A percentile compares a stretch with the other conserved stretches of the same genome.
These are phyloP conservation scores for Venturia oleaginea DNA, from an alignment of 2,329 filamentous ascomycete species.

Conservation along the genomic window DNA sequence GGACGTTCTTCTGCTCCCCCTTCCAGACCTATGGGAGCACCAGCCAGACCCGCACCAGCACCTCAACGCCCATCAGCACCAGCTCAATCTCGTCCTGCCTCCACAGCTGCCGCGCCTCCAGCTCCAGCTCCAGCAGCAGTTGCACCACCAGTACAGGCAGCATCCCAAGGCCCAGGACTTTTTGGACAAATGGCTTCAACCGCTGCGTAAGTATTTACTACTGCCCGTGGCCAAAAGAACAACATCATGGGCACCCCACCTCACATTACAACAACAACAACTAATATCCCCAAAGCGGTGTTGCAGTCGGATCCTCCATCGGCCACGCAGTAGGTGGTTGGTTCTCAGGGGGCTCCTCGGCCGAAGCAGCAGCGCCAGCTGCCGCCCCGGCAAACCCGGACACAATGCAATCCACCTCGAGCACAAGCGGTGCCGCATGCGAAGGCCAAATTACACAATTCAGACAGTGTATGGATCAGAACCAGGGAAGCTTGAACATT, in stretches of 20 bases:
- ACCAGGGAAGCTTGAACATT: constrained; percentile 82
- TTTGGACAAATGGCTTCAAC: constrained; percentile 97
- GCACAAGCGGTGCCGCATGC: constrained; percentile 42
- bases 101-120: constrained; percentile 38
- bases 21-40: constrained; percentile 18
- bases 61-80: constrained; percentile 41
- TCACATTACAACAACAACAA: background rate
- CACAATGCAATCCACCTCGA: constrained; percentile 18
- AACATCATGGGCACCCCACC: background rate
- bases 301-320: constrained; percentile 90
- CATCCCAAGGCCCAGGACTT: constrained; percentile 65
- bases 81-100: constrained; percentile 41
- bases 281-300: constrained; percentile 55
- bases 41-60: constrained; percentile 57
- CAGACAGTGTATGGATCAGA: constrained; percentile 93
- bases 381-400: constrained; percentile 24
- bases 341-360: constrained; percentile 64
- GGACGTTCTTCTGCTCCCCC: constrained; percentile 33
- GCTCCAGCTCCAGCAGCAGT: constrained; percentile 29
- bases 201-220: constrained; percentile 66
- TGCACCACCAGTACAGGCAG: constrained; percentile 38
- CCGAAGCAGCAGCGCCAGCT: constrained; percentile 45
- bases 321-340: constrained; percentile 88
- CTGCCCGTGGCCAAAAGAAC: background rate
- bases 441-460: constrained; percentile 73